Evolutionary conservation across 176 grass and related monocot species (phyloP), one percentile per base, ranked within the genome.

Genomic region (Avena atlantica): DNA sequence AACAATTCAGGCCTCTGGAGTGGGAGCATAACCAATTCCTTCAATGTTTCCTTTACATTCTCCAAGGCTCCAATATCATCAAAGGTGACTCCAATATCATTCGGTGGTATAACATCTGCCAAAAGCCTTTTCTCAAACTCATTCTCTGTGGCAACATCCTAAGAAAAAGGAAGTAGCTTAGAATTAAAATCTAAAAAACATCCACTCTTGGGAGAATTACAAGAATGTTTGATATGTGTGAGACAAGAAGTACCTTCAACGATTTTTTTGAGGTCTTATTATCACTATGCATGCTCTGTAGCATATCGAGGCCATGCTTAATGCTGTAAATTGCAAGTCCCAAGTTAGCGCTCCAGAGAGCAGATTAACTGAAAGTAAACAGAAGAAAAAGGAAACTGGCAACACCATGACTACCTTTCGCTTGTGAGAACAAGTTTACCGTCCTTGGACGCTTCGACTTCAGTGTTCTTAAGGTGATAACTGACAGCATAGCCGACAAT

Each of bases 121-220:
- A 99, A 84, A 89, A 99, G 94, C 91, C 91, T 96, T 93, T 99
- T 99, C 85, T 99, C 97, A 81, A 99, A 99, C 78, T 99, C 97
- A 16, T 97, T 99, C 89, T 99, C 97, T 48, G 94, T 99, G 77
- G 89, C 91, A 68, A 99, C 94, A 91, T 99, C 97, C 97, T 99
- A 81, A 27, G 84, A 51, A 85, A 47, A 51, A 67, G 16, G 62
- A 87, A 89, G 62, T 3, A 23, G 79, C 25, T 89, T 56, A 82
- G 21, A 84, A 12, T 10, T 75, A 50, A 45, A 83, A 52, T 36
- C 58, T 63, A 9, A 36, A 71, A 51, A 69, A 62, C 21, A 68
- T 40, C 62, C 81, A 13, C 5, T 62, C 20, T 79, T 17, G 1
- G 49, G 50, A 20, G 24, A 66, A 84, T 70, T 42, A 11, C 53